Percentiles rank a stretch among this genome's conserved stretches.
These are phyloP conservation scores for Theobroma cacao DNA, from an alignment of 345 rosid genomes.

Conservation along the genomic window DNA sequence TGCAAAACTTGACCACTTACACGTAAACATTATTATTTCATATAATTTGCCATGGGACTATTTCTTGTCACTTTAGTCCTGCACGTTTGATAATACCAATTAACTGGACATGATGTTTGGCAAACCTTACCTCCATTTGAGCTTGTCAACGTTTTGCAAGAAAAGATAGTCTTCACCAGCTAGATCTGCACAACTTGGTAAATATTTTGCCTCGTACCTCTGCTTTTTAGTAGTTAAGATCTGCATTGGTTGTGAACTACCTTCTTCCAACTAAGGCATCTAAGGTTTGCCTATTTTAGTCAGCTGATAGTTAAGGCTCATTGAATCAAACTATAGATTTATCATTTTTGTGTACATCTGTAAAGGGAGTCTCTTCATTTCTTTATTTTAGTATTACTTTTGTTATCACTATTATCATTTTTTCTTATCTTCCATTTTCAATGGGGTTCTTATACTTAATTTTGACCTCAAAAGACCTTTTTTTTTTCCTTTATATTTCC, in stretches of 20 bases:
- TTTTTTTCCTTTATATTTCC: too few species aligned
- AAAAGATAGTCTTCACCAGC: background rate
- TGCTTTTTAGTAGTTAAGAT: background rate
- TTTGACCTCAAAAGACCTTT: background rate
- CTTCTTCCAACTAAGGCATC: background rate
- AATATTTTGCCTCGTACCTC: background rate
- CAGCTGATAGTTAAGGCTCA: background rate
- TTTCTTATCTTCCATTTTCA: too few species aligned
- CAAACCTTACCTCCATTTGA: background rate
- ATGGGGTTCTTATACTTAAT: background rate
- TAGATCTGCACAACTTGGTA: background rate
- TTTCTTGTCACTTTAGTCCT: too few species aligned
- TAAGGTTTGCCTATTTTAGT: background rate
- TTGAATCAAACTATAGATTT: background rate
- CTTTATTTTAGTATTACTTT: background rate
- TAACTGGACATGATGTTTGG: background rate
- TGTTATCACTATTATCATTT: too few species aligned
- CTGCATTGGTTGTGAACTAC: background rate
- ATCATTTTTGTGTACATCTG: background rate
- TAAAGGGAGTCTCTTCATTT: background rate
- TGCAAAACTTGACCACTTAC: background rate
- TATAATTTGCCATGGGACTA: too few species aligned
- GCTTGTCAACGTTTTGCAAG: background rate
- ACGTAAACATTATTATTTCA: too few species aligned
- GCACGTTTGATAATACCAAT: background rate